A percentile compares a stretch with the other conserved stretches of the same genome.
phyloP scores from a whole-genome alignment of 768 basidiomycete genomes.

The Agaricus subrufescens region DNA sequence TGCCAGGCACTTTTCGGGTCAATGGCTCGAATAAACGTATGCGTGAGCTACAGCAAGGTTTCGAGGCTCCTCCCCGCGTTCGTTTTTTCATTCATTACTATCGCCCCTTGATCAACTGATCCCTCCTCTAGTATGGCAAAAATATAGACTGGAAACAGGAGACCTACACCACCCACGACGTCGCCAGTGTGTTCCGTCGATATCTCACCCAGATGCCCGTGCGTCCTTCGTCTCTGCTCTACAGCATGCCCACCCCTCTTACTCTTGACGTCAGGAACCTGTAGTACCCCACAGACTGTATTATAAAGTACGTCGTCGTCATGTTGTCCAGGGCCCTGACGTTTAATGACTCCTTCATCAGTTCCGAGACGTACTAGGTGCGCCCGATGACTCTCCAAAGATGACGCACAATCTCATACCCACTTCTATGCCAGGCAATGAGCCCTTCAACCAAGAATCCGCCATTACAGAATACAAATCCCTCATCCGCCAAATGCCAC shows the following conservation, averaged over 20 bases:
- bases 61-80: conserved; percentile 82
- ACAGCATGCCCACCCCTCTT: conserved; percentile 5
- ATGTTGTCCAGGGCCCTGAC: conserved; percentile 1
- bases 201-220: conserved; percentile 98
- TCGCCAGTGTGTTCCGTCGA: conserved; percentile 92
- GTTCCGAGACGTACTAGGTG: conserved; percentile 80
- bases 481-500: conserved; percentile 81
- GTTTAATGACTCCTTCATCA: conserved; percentile 23
- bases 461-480: conserved; percentile 77
- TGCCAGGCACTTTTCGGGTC: conserved; percentile 91
- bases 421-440: conserved; percentile 43
- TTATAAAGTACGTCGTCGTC: conserved; percentile 58
- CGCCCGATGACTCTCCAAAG: conserved; percentile 15
- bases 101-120: neutral
- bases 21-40: conserved; percentile 95
- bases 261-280: conserved; percentile 60
- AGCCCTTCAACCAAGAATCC: conserved; percentile 64
- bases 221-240: conserved; percentile 27
- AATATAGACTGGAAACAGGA: conserved; percentile 86
- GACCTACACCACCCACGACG: conserved; percentile 90
- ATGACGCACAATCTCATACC: conserved; percentile 1
- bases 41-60: conserved; percentile 89
- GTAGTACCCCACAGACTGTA: conserved; percentile 92
- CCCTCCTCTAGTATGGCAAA: conserved; percentile 75
- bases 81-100: neutral